A percentile compares a stretch with the other conserved stretches of the same genome.
Conservation (phyloP, 2,329 filamentous ascomycete genomes). For the Monosporascus sp. region DNA sequence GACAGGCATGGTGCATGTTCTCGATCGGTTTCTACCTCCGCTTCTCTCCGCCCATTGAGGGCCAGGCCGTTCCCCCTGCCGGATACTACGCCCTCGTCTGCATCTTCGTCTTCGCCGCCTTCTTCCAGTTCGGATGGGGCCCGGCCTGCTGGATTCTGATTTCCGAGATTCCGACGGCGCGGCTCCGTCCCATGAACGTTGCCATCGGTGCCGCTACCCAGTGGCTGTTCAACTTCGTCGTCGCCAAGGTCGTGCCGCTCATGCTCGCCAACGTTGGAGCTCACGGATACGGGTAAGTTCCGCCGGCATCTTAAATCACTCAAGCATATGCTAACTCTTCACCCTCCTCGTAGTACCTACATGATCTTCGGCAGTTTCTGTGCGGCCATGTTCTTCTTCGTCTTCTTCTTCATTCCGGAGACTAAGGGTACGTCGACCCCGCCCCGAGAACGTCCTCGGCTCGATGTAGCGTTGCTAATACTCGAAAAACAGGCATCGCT, state of each 20-base stretch:
- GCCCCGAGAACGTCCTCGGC: neutral
- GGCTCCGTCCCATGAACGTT: slow-evolving; percentile 46
- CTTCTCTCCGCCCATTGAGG: slow-evolving; percentile 46
- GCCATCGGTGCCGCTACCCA: slow-evolving; percentile 56
- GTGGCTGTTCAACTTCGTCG: slow-evolving; percentile 62
- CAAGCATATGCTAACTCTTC: slow-evolving; percentile 4
- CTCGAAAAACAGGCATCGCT: slow-evolving; percentile 47
- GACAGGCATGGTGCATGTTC: slow-evolving; percentile 56
- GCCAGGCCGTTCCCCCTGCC: slow-evolving; percentile 46
- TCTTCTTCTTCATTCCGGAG: slow-evolving; percentile 50
- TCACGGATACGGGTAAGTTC: slow-evolving; percentile 31
- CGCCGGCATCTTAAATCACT: neutral
- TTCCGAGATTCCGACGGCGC: slow-evolving; percentile 58
- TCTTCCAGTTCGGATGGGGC: slow-evolving; percentile 63
- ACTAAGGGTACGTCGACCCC: slow-evolving; percentile 23
- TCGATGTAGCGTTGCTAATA: no score
- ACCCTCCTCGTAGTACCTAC: slow-evolving; percentile 37
- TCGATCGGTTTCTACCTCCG: slow-evolving; percentile 62
- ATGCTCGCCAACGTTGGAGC: slow-evolving; percentile 49
- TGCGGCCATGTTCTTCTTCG: slow-evolving; percentile 55
- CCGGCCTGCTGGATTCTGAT: slow-evolving; percentile 61
- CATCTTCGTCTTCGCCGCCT: slow-evolving; percentile 62
- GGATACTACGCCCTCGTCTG: slow-evolving; percentile 62
- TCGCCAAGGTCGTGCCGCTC: slow-evolving; percentile 56
- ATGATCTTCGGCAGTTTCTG: slow-evolving; percentile 60